Conservation (phyloP, 805 yeast species). For the Jamesozyma piceae region DNA sequence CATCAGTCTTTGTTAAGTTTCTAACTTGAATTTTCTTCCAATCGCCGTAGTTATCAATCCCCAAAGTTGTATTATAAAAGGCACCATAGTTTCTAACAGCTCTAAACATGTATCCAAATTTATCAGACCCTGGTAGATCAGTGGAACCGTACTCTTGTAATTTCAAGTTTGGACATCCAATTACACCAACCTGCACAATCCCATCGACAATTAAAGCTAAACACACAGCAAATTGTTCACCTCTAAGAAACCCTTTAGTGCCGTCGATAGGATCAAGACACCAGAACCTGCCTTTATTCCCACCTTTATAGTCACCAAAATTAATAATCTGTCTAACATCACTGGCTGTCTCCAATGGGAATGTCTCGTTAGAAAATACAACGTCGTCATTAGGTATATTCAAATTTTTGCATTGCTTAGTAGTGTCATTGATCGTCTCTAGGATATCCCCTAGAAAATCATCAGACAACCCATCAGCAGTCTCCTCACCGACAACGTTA, state of each 20-base stretch:
- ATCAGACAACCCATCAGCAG: slow-evolving; percentile 56
- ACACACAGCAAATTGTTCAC: slow-evolving; percentile 96
- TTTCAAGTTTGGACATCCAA: slow-evolving; percentile 88
- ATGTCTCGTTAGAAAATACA: slow-evolving; percentile 9
- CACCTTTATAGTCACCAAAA: slow-evolving; percentile 72
- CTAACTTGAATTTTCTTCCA: slow-evolving; percentile 52
- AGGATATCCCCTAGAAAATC: slow-evolving; percentile 44
- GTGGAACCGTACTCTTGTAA: slow-evolving; percentile 31
- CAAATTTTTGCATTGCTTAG: slow-evolving; percentile 25
- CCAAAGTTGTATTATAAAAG: slow-evolving; percentile 15
- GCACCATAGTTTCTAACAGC: slow-evolving; percentile 31
- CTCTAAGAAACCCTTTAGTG: slow-evolving; percentile 90
- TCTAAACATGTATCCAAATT: slow-evolving; percentile 28
- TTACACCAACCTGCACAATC: slow-evolving; percentile 76
- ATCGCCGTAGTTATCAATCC: slow-evolving; percentile 16
- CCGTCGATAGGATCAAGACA: slow-evolving; percentile 98
- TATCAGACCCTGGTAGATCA: slow-evolving; percentile 29
- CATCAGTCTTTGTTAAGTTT: slow-evolving; percentile 13
- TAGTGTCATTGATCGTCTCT: slow-evolving; percentile 47
- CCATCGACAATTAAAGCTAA: slow-evolving; percentile 83
- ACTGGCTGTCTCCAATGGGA: slow-evolving; percentile 35
- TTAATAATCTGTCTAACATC: slow-evolving; percentile 62
- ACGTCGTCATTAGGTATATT: slow-evolving; percentile 13
- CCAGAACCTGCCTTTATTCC: slow-evolving; percentile 79
- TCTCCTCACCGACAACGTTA: slow-evolving; percentile 90